These are phyloP conservation scores for Rosellinia necatrix DNA, from an alignment of 2,329 filamentous ascomycete species.

Conservation along the genomic window DNA sequence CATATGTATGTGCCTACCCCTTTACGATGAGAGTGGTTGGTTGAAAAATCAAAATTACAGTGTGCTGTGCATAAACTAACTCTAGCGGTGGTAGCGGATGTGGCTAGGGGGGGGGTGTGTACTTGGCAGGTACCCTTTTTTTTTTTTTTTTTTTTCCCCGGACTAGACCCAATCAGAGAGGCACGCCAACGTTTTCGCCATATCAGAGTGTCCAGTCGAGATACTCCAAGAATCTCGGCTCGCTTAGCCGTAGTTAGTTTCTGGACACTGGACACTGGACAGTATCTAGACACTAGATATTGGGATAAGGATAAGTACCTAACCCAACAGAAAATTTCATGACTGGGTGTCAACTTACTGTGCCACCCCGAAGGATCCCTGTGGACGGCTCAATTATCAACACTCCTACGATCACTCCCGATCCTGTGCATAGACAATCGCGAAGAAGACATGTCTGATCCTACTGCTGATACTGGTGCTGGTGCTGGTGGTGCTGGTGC, in stretches of 20 bases:
- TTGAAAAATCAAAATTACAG: conserved; percentile 16
- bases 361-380: conserved; percentile 11
- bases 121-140: no score
- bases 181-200: conserved; percentile 17
- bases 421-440: no score
- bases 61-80: background rate
- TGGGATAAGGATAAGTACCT: conserved; percentile 2
- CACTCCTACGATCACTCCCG: background rate
- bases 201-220: conserved; percentile 7
- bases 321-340: conserved; percentile 23
- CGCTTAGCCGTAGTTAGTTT: conserved; percentile 15
- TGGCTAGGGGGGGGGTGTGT: no score
- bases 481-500: conserved; percentile 1
- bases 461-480: conserved; percentile 5
- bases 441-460: conserved; percentile 17
- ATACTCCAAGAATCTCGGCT: conserved; percentile 8
- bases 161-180: conserved; percentile 19
- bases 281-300: conserved; percentile 3
- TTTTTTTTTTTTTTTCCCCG: no score
- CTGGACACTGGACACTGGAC: conserved; percentile 9
- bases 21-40: no score
- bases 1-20: no score
- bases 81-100: conserved; percentile 4
- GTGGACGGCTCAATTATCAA: background rate
- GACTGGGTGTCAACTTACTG: background rate